Evolutionary conservation across 2,329 filamentous ascomycete genomes (phyloP).

Genomic region (Shiraia sp.): DNA sequence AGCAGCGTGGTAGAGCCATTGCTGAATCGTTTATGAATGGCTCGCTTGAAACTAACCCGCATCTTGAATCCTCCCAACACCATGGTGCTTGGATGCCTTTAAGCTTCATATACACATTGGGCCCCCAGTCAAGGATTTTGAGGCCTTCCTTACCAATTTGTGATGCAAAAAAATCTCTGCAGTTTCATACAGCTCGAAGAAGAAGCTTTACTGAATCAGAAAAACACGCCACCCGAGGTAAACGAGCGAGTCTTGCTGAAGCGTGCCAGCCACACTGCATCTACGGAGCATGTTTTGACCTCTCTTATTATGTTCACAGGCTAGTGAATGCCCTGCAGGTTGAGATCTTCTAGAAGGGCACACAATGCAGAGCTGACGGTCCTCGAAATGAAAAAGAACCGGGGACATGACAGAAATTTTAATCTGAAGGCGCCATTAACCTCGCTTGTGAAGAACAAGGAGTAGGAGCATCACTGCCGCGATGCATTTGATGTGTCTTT

Average conservation of each 20-base stretch:
- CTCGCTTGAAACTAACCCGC: constrained; percentile 2
- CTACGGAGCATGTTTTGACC: constrained; percentile 5
- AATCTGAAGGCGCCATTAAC: not conserved
- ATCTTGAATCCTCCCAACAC: no score
- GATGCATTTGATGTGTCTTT: not conserved
- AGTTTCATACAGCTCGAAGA: not conserved
- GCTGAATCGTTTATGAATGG: not conserved
- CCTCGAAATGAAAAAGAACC: no score
- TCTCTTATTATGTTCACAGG: not conserved
- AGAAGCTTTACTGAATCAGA: not conserved
- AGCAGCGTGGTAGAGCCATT: not conserved
- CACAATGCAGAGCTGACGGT: not conserved
- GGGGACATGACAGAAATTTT: no score
- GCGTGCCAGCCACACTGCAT: constrained; percentile 6
- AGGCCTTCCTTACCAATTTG: no score
- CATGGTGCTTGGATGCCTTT: no score
- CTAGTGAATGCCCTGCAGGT: not conserved
- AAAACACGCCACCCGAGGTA: not conserved
- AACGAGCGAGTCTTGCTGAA: constrained; percentile 5
- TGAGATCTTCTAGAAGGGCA: not conserved
- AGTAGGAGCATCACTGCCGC: not conserved
- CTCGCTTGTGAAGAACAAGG: constrained; percentile 2
- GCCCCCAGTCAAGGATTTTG: no score
- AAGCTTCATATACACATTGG: no score
- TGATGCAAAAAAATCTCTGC: no score